These are phyloP conservation scores for Penicillium sp. DNA, from an alignment of 2,329 filamentous ascomycete genomes.

Conservation along the genomic window DNA sequence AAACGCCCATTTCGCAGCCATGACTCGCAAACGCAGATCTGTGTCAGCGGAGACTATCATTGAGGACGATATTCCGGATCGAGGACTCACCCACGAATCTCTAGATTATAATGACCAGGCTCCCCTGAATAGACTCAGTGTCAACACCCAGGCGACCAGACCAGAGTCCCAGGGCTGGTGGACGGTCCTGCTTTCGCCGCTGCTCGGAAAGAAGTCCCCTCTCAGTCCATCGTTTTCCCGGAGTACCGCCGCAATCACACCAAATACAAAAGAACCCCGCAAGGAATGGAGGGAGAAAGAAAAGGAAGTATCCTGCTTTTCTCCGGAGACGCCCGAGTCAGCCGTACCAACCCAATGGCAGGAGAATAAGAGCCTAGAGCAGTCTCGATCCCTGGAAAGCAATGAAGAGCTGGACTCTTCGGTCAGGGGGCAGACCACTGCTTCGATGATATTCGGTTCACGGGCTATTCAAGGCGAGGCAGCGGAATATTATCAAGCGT, in stretches of 20 bases:
- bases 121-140: slow-evolving; percentile 34
- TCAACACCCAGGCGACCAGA: slow-evolving; percentile 40
- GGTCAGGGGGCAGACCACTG: slow-evolving; percentile 14
- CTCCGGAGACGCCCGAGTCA: slow-evolving; percentile 34
- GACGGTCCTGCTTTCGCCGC: slow-evolving; percentile 50
- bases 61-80: slow-evolving; percentile 35
- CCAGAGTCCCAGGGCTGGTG: slow-evolving; percentile 54
- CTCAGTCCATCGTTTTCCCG: slow-evolving; percentile 28
- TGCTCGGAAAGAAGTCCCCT: slow-evolving; percentile 38
- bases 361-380: slow-evolving; percentile 13
- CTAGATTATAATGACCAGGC: slow-evolving; percentile 29
- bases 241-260: background rate
- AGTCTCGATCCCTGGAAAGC: slow-evolving; percentile 15
- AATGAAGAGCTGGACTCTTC: background rate
- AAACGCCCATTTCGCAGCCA: slow-evolving; percentile 19
- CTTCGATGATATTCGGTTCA: slow-evolving; percentile 31
- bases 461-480: slow-evolving; percentile 36
- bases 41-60: slow-evolving; percentile 41
- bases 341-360: slow-evolving; percentile 16
- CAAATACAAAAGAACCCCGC: slow-evolving; percentile 1
- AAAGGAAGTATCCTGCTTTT: slow-evolving; percentile 32
- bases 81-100: background rate
- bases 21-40: slow-evolving; percentile 31
- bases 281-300: slow-evolving; percentile 21
- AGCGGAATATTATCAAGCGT: slow-evolving; percentile 49